Base-by-base conservation (phyloP, 2,329 filamentous ascomycete genomes). In the Botryotinia globosa region DNA sequence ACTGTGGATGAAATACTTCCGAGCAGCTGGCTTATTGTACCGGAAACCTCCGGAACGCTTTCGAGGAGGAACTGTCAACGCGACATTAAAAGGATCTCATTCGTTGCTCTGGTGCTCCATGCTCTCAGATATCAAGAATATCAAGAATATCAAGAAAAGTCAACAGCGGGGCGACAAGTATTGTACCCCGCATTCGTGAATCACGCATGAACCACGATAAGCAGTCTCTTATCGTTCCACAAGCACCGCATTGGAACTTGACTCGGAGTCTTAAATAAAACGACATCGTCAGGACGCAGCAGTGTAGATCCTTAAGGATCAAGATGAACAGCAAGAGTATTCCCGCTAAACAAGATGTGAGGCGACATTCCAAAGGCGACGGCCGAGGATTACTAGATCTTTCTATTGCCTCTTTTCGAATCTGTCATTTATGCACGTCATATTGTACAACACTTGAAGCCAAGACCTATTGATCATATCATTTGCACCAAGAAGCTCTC, bases 201-300 rank as follows among this genome's bases (percentile, higher is more conserved):
- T 42, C 48, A 48, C 62, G 42, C 44, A 61, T 37, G 58, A 61
- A 61, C 58, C 10, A 64, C 39, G 62, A 64, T 64, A 65, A 56
- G 45, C 64, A 56, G 64, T 67, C 64, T 67, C 64, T 67, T 67
- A 67, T 67, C 48, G 48, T 56, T 42, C n/a, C 34, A 67, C 42
- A 56, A 42, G 10, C 64, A 54, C 64, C 18, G 22, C 25, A 16
- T 18, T 51, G 32, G 32, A 54, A 25, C 32, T 34, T 54, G 32
- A 29, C 25, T 63, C n/a, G 37, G 25, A 29, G 61, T 39, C 61
- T 42, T 42, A 32, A 63, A 42, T 10, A 32, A n/a, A 42, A 14
- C 61, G 25, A 42, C 25, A 29, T 29, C 37, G 25, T 18, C 8
- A n/a, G n/a, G n/a, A n/a, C n/a, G n/a, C n/a, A 42, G 39, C 37